These are phyloP conservation scores for Aspergillus brunneoviolaceus DNA, from an alignment of 2,329 filamentous ascomycete genomes.

Conservation along the genomic window DNA sequence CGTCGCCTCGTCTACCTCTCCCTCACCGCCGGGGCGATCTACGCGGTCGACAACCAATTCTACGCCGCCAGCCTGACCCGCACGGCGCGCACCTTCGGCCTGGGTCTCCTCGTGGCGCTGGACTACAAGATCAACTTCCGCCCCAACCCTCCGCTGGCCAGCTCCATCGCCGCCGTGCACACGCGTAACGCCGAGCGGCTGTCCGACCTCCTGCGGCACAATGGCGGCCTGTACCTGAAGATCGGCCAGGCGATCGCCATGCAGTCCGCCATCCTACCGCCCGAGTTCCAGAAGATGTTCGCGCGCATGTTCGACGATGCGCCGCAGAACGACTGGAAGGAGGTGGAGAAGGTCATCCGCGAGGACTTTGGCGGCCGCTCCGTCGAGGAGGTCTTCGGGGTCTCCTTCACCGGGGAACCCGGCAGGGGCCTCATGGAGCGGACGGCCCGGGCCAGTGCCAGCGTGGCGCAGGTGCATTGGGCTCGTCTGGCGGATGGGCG, in stretches of 20 bases:
- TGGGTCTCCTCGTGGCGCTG: conserved; percentile 74
- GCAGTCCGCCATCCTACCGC: conserved; percentile 91
- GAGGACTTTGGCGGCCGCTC: conserved; percentile 84
- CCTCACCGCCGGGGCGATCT: conserved; percentile 60
- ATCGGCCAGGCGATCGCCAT: conserved; percentile 98
- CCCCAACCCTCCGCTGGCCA: conserved; percentile 70
- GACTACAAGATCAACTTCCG: conserved; percentile 99
- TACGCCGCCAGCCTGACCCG: conserved; percentile 79
- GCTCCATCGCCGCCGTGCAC: conserved; percentile 75
- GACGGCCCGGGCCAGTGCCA: conserved; percentile 73
- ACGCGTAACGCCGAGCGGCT: conserved; percentile 78
- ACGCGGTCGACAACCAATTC: conserved; percentile 68
- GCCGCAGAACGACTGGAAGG: conserved; percentile 84
- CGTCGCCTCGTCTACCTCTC: conserved; percentile 68
- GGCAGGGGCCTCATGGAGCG: conserved; percentile 67
- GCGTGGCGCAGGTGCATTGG: conserved; percentile 97
- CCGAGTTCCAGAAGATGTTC: conserved; percentile 97
- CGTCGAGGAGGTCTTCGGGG: conserved; percentile 87
- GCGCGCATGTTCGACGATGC: conserved; percentile 96
- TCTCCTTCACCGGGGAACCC: conserved; percentile 71
- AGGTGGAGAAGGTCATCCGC: conserved; percentile 78
- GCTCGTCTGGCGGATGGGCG: conserved; percentile 79
- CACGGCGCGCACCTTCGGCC: conserved; percentile 76
- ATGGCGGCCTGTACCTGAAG: conserved; percentile 94
- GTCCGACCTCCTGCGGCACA: conserved; percentile 75